Base-by-base conservation (phyloP, 1,284 basidiomycete species). In the Apiotrichum laibachii region DNA sequence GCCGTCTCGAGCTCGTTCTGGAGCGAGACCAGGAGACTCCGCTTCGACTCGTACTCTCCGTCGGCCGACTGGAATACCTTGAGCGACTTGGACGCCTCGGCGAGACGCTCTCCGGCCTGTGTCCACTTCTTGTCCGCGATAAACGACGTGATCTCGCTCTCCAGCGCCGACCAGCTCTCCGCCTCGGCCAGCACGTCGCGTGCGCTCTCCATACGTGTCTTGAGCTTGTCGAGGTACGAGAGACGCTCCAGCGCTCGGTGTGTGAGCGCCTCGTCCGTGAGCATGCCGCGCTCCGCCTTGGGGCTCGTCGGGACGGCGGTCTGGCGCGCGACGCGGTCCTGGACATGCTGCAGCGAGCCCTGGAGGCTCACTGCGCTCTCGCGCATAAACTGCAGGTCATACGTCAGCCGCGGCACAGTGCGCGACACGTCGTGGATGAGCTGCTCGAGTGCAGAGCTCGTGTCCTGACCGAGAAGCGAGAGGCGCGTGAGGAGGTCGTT, bases 361-460 rank as follows among this genome's bases (percentile, higher is more conserved):
- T 89, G 87, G 19, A 96, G 81, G 2, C 88, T 84, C 15, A 88
- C 78, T 0, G 92, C 91, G 40, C 87, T 86, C 72, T 96, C 93
- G 50, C 89, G 87, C 86, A 96, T 93, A 78, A 95, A 93, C 73
- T 96, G 92, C 21, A 97, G 81, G 77, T 96, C 93, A 72, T 95
- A 96, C 1, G 88, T 86, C 48, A 97, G 82, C 40, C 93, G 85
- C 7, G 93, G 91, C 12, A 94, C 87, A 5, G 87, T 85, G 51
- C 91, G 85, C 1, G 91, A 90, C 50, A 95, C 89, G 70, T 94
- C 91, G 70, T 91, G 87, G 61, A 97, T 92, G 49, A 86, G 85
- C 64, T 86, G 86, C 75, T 96, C 93, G 50, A 96, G 84, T 50
- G 88, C 82, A 8, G 86, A 80, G 2, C 90, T 89, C 0, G 91